A percentile compares a stretch with the other conserved stretches of the same genome.
Evolutionary conservation across 2,329 filamentous ascomycete species (phyloP).

Genomic region (Xylariaceae sp.): DNA sequence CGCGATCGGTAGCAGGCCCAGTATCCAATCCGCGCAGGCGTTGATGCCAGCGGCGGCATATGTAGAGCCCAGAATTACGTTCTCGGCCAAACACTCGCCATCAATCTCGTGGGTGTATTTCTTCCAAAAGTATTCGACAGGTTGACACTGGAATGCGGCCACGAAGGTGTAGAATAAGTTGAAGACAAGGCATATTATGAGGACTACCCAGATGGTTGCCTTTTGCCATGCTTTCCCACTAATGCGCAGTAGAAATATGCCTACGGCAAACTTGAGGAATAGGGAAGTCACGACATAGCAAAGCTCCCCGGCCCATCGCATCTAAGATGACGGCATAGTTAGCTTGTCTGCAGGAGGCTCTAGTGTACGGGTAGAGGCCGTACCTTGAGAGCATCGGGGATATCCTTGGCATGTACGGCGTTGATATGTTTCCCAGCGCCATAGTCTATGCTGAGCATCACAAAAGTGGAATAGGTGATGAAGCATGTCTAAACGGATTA

Average conservation of each 20-base stretch:
- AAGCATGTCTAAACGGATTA: constrained; percentile 16
- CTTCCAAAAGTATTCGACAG: constrained; percentile 34
- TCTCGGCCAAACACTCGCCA: constrained; percentile 29
- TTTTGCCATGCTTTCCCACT: constrained; percentile 29
- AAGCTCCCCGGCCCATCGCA: constrained; percentile 33
- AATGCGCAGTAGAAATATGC: constrained; percentile 36
- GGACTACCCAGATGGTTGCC: constrained; percentile 28
- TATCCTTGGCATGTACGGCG: constrained; percentile 13
- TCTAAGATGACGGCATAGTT: constrained; percentile 5
- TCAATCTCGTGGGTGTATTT: constrained; percentile 23
- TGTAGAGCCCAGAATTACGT: constrained; percentile 27
- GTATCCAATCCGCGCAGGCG: constrained; percentile 30
- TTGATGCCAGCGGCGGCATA: constrained; percentile 32
- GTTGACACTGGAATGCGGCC: constrained; percentile 34
- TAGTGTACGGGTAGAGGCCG: neutral
- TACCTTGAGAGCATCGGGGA: constrained; percentile 20
- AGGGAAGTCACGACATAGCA: constrained; percentile 36
- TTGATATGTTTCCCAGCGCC: constrained; percentile 19
- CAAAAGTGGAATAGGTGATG: constrained; percentile 13
- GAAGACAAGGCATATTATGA: constrained; percentile 29
- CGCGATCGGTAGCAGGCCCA: constrained; percentile 32
- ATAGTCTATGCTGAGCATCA: constrained; percentile 16
- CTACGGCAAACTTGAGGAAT: constrained; percentile 34
- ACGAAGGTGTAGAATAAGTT: constrained; percentile 33
- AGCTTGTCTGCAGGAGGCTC: neutral